Evolutionary conservation across 2,329 filamentous ascomycete species (phyloP).

Genomic region (Ophiocordyceps unilateralis): DNA sequence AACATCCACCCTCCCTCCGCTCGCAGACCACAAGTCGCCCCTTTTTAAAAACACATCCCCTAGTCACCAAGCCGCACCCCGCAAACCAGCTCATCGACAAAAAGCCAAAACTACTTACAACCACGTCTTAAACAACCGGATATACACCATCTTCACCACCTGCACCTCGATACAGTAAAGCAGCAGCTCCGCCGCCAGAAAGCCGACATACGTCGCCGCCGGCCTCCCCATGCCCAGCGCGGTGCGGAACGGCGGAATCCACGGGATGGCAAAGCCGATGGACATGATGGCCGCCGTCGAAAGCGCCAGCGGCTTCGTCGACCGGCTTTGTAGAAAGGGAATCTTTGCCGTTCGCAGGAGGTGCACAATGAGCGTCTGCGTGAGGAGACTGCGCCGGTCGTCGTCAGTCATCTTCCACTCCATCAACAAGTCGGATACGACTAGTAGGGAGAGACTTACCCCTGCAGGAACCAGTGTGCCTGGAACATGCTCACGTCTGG

Average conservation of each 20-base stretch:
- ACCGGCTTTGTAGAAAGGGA: slow-evolving; percentile 10
- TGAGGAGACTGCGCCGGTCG: slow-evolving; percentile 7
- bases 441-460: slow-evolving; percentile 1
- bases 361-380: slow-evolving; percentile 13
- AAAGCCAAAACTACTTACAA: slow-evolving; percentile 4
- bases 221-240: slow-evolving; percentile 8
- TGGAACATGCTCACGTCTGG: slow-evolving; percentile 6
- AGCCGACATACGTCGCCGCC: slow-evolving; percentile 6
- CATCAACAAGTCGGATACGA: neutral
- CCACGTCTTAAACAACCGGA: slow-evolving; percentile 10
- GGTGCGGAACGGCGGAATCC: slow-evolving; percentile 8
- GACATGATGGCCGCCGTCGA: slow-evolving; percentile 9
- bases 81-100: no score
- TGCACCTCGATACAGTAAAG: slow-evolving; percentile 11
- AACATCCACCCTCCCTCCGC: no score
- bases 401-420: neutral
- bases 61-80: no score
- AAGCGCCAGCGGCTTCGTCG: slow-evolving; percentile 6
- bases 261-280: slow-evolving; percentile 9
- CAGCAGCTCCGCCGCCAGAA: slow-evolving; percentile 8
- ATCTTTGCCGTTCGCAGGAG: slow-evolving; percentile 10
- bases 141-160: slow-evolving; percentile 11
- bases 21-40: no score
- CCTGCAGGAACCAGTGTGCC: slow-evolving; percentile 12
- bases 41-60: no score